These are phyloP conservation scores for Pythium monospermum DNA, from an alignment of 352 stramenopile genomes.

Conservation along the genomic window DNA sequence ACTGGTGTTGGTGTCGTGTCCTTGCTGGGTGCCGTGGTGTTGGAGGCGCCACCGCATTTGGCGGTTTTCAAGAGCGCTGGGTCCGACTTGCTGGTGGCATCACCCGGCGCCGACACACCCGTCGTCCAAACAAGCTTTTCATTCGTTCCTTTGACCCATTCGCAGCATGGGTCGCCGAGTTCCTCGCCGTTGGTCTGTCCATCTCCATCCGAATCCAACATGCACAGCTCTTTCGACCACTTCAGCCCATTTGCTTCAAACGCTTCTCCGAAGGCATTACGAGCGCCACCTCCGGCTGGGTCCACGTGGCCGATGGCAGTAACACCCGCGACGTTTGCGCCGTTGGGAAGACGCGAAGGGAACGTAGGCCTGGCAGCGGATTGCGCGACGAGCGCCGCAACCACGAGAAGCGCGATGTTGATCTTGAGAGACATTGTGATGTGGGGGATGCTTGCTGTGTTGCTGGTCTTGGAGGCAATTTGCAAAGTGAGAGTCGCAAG, in stretches of 20 bases:
- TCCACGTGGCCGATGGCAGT: conserved; percentile 28
- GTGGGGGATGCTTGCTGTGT: not conserved
- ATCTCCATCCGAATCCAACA: conserved; percentile 23
- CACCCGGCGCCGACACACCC: conserved; percentile 23
- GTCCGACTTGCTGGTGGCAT: conserved; percentile 22
- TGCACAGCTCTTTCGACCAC: conserved; percentile 34
- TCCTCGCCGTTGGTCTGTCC: conserved; percentile 44
- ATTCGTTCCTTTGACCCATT: conserved; percentile 14
- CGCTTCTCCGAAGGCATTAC: conserved; percentile 27
- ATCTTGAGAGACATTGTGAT: conserved; percentile 1
- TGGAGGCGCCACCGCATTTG: conserved; percentile 4
- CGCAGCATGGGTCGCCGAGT: conserved; percentile 21
- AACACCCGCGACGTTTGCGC: conserved; percentile 10
- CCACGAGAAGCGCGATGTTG: not conserved
- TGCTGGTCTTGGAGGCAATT: not conserved
- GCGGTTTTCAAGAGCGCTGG: conserved; percentile 9
- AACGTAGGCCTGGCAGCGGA: conserved; percentile 1
- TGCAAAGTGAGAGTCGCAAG: conserved; percentile 8
- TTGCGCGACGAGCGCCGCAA: not conserved
- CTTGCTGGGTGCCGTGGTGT: not conserved
- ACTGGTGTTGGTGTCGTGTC: not conserved
- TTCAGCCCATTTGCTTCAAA: conserved; percentile 13
- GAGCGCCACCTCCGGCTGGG: conserved; percentile 18
- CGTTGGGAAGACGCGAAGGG: conserved; percentile 13
- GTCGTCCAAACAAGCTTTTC: conserved; percentile 21